Evolutionary conservation across 192 early-diverging fungal genomes (phyloP).

Genomic region (Lunasporangiospora selenospora): DNA sequence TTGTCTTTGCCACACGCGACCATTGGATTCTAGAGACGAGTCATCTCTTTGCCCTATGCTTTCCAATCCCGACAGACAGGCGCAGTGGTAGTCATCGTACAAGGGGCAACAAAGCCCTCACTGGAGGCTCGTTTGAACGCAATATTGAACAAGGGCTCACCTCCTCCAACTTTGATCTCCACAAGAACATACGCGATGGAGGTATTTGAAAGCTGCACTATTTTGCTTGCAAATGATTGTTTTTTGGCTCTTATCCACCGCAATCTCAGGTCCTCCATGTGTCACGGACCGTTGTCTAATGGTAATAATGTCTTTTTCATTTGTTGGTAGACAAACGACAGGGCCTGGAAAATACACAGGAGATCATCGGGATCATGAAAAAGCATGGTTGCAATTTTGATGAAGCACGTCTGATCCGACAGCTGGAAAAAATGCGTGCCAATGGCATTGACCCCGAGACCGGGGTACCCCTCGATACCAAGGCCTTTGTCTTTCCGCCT

Average conservation of each 20-base stretch:
- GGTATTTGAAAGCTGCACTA: neutral
- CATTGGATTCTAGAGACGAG: no score
- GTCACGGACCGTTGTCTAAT: no score
- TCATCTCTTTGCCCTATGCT: no score
- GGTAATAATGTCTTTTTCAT: no score
- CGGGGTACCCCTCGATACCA: constrained; percentile 53
- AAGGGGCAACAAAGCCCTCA: no score
- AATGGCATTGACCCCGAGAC: constrained; percentile 59
- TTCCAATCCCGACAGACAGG: no score
- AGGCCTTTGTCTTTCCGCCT: constrained; percentile 50
- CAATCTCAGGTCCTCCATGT: no score
- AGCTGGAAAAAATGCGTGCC: constrained; percentile 47
- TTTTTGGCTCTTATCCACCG: no score
- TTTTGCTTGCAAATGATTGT: no score
- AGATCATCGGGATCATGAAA: constrained; percentile 54
- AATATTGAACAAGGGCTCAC: constrained; percentile 57
- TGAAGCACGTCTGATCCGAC: constrained; percentile 54
- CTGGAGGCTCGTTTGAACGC: constrained; percentile 46
- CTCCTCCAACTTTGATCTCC: constrained; percentile 55
- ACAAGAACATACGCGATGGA: constrained; percentile 43
- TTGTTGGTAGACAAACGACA: constrained; percentile 37
- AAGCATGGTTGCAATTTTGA: constrained; percentile 51
- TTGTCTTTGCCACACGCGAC: no score
- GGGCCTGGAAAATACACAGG: constrained; percentile 53
- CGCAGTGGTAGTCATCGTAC: no score